Conservation (phyloP, 108 stramenopile genomes). For the Nitzschia sp. region DNA sequence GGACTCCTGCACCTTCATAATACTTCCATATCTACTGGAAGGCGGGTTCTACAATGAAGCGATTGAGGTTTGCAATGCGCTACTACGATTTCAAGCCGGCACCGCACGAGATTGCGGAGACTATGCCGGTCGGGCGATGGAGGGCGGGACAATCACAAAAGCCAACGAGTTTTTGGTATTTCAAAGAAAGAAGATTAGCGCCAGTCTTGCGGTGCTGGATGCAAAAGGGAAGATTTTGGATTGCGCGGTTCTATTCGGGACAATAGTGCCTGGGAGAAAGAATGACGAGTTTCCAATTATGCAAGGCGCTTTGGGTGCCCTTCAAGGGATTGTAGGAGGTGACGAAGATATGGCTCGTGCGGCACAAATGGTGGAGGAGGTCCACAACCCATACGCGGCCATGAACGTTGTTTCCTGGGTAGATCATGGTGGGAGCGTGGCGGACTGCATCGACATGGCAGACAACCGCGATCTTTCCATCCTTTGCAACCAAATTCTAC, state of each 20-base stretch:
- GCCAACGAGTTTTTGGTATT: slow-evolving; percentile 73
- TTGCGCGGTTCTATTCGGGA: slow-evolving; percentile 55
- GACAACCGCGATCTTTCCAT: slow-evolving; percentile 81
- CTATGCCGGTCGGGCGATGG: slow-evolving; percentile 61
- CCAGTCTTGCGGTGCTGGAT: slow-evolving; percentile 56
- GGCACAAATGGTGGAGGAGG: slow-evolving; percentile 59
- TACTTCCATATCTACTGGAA: slow-evolving; percentile 55
- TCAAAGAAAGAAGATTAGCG: slow-evolving; percentile 68
- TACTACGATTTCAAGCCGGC: slow-evolving; percentile 61
- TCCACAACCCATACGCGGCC: slow-evolving; percentile 57
- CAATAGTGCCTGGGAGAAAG: slow-evolving; percentile 14
- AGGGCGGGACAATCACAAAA: slow-evolving; percentile 63
- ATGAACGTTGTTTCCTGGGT: slow-evolving; percentile 45
- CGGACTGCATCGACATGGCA: slow-evolving; percentile 23
- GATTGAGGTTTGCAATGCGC: slow-evolving; percentile 44
- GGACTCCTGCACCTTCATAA: slow-evolving; percentile 75
- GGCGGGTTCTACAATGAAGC: slow-evolving; percentile 78
- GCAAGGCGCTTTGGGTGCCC: slow-evolving; percentile 43
- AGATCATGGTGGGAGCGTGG: neutral
- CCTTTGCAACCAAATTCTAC: slow-evolving; percentile 42
- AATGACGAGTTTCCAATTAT: slow-evolving; percentile 32
- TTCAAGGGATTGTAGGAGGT: slow-evolving; percentile 73
- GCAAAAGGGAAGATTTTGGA: slow-evolving; percentile 76
- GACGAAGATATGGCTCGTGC: slow-evolving; percentile 56
- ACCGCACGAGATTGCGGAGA: slow-evolving; percentile 63